A percentile compares a stretch with the other conserved stretches of the same genome.
Evolutionary conservation across 192 early-diverging fungal species (phyloP).

Genomic region (Coemansia sp.): DNA sequence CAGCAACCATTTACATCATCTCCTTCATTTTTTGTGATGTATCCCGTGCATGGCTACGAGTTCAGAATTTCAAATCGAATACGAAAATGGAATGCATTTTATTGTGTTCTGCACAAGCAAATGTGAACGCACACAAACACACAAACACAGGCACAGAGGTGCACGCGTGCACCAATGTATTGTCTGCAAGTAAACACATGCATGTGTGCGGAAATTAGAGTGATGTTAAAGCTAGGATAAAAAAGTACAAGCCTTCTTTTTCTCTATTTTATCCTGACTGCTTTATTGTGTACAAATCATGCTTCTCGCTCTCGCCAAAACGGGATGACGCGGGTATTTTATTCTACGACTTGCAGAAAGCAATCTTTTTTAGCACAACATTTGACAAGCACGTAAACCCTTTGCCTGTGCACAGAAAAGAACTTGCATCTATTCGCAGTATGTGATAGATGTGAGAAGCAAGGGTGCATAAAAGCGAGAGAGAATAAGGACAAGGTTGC

Average conservation of each 20-base stretch:
- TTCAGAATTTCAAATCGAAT: neutral
- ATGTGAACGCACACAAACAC: neutral
- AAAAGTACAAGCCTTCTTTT: neutral
- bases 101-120: too few species aligned
- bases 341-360: neutral
- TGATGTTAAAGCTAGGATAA: neutral
- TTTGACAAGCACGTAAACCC: too few species aligned
- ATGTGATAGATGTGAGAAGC: constrained; percentile 3
- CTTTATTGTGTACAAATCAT: neutral
- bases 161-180: too few species aligned
- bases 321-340: constrained; percentile 7
- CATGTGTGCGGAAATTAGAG: neutral
- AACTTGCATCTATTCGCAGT: too few species aligned
- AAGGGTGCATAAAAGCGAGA: neutral
- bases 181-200: constrained; percentile 2
- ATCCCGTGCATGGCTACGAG: neutral
- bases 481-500: neutral
- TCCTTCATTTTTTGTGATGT: neutral
- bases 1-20: neutral
- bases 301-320: neutral
- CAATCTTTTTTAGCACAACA: neutral
- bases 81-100: neutral
- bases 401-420: too few species aligned
- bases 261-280: constrained; percentile 1
- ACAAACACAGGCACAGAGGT: neutral